Percentiles rank a stretch among this genome's conserved stretches.
Evolutionary conservation across 2,329 filamentous ascomycete genomes (phyloP).

Genomic region (Clonostachys byssicola): DNA sequence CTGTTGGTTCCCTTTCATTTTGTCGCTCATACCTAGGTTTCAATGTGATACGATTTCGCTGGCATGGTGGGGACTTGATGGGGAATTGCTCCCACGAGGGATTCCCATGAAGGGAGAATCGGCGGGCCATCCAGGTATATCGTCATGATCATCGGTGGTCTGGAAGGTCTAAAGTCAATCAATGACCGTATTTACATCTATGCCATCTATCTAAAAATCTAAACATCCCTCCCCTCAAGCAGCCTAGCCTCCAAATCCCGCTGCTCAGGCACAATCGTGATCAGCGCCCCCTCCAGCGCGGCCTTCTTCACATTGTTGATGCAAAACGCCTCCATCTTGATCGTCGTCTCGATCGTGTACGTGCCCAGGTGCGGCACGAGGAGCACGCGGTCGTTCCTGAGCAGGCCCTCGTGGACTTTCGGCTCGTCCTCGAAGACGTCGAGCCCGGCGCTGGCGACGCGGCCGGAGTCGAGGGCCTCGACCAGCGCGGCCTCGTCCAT

Average conservation of each 20-base stretch:
- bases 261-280: constrained; percentile 72
- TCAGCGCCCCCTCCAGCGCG: constrained; percentile 56
- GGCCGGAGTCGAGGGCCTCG: constrained; percentile 63
- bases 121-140: no score
- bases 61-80: no score
- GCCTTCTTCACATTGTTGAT: constrained; percentile 66
- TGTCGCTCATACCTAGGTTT: no score
- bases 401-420: constrained; percentile 65
- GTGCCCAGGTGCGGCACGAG: constrained; percentile 86
- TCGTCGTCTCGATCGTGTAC: constrained; percentile 64
- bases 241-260: constrained; percentile 16
- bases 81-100: no score
- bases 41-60: no score
- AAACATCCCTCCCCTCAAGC: not conserved
- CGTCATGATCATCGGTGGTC: no score
- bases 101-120: no score
- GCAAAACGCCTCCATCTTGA: constrained; percentile 71
- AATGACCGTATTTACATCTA: no score
- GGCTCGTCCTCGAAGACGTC: constrained; percentile 86
- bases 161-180: no score
- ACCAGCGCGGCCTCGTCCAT: constrained; percentile 81
- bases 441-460: constrained; percentile 67
- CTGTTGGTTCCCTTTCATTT: no score
- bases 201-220: no score
- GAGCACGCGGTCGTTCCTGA: constrained; percentile 67